Conservation (phyloP, 1,139 yeast genomes). For the Suhomyces maxii region DNA sequence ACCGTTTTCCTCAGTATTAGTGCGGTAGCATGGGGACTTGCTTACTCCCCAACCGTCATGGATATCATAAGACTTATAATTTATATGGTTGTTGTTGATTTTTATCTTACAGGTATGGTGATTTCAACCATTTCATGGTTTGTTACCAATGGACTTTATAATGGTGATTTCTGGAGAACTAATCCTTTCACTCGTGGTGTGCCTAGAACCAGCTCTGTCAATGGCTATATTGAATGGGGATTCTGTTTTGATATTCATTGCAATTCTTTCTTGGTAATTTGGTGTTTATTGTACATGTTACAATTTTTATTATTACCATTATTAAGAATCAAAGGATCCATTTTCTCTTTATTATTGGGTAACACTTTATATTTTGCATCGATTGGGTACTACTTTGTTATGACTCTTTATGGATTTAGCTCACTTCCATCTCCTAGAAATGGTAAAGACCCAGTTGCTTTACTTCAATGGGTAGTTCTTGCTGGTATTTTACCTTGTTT, state of each 20-base stretch:
- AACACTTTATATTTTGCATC: slow-evolving; percentile 76
- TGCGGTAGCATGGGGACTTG: slow-evolving; percentile 89
- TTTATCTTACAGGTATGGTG: slow-evolving; percentile 66
- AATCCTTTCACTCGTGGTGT: slow-evolving; percentile 1
- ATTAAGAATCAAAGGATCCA: slow-evolving; percentile 60
- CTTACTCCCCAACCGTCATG: slow-evolving; percentile 63
- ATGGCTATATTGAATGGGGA: slow-evolving; percentile 75
- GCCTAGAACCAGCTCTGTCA: background rate
- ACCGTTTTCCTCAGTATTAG: slow-evolving; percentile 64
- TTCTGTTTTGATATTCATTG: slow-evolving; percentile 94
- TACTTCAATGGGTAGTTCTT: slow-evolving; percentile 39
- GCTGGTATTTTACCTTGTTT: slow-evolving; percentile 54
- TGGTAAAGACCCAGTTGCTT: slow-evolving; percentile 47
- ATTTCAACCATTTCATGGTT: slow-evolving; percentile 76
- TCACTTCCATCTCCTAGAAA: slow-evolving; percentile 62
- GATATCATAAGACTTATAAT: slow-evolving; percentile 65
- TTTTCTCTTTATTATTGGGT: slow-evolving; percentile 65
- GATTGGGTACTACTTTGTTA: slow-evolving; percentile 69
- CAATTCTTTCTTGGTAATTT: slow-evolving; percentile 77
- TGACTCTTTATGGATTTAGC: slow-evolving; percentile 86
- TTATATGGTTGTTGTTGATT: slow-evolving; percentile 86
- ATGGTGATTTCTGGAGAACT: slow-evolving; percentile 1
- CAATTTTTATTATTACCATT: slow-evolving; percentile 79
- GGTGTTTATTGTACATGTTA: slow-evolving; percentile 73
- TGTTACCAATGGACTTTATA: slow-evolving; percentile 61